Conservation (phyloP, 805 yeast species). For the Spathaspora arborariae region DNA sequence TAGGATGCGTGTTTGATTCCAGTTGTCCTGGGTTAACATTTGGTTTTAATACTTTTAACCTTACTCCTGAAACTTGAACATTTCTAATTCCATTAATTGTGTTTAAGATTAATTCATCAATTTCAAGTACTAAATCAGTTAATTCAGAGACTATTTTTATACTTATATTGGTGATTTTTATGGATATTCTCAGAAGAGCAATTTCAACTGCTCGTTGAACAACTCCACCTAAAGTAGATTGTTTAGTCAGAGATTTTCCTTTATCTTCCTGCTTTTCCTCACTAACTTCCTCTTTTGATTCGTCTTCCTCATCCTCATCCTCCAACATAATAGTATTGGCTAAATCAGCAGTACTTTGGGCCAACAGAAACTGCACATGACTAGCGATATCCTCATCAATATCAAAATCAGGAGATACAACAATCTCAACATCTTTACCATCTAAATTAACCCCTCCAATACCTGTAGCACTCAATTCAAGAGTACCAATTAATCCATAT, state of each 20-base stretch:
- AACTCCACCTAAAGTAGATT: constrained; percentile 48
- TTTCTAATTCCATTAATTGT: constrained; percentile 47
- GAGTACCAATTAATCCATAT: constrained; percentile 53
- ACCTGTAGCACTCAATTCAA: constrained; percentile 53
- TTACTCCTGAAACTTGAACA: constrained; percentile 37
- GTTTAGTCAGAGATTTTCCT: constrained; percentile 14
- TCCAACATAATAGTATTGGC: constrained; percentile 53
- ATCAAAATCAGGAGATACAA: constrained; percentile 33
- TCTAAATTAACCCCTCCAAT: constrained; percentile 67
- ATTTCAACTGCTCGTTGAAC: constrained; percentile 64
- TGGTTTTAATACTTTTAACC: constrained; percentile 39
- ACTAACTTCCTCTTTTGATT: constrained; percentile 6
- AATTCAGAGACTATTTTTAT: constrained; percentile 48
- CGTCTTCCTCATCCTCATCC: constrained; percentile 12
- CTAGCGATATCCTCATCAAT: constrained; percentile 24
- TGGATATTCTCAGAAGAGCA: constrained; percentile 57
- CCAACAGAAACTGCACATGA: constrained; percentile 48
- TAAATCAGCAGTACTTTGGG: constrained; percentile 71
- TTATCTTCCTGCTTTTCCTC: constrained; percentile 11
- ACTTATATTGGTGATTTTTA: constrained; percentile 44
- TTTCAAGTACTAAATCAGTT: constrained; percentile 28
- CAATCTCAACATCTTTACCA: constrained; percentile 50
- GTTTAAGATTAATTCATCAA: constrained; percentile 27
- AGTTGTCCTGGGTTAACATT: constrained; percentile 27
- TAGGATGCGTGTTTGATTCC: constrained; percentile 1